Conservation (phyloP, 1,284 basidiomycete genomes). For the Tylopilus orsonianus region DNA sequence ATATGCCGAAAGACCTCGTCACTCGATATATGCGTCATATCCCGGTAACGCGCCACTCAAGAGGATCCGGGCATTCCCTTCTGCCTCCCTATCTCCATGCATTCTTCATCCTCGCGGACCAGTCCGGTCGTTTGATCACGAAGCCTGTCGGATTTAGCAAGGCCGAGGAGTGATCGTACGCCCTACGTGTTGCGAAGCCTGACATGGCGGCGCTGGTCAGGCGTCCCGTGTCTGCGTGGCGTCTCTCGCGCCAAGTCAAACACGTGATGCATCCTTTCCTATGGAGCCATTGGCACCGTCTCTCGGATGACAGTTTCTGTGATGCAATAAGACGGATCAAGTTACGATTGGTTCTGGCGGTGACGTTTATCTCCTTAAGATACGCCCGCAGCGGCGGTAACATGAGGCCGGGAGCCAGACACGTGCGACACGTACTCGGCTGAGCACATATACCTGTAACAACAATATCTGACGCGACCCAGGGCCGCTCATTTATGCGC, state of each 20-base stretch:
- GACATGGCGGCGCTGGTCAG: background rate
- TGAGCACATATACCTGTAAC: background rate
- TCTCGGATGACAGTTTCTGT: background rate
- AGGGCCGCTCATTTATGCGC: background rate
- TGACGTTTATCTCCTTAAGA: background rate
- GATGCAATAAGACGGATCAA: background rate
- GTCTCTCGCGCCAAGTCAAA: background rate
- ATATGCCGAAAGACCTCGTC: background rate
- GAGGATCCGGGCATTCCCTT: background rate
- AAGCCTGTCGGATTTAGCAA: background rate
- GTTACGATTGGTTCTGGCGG: background rate
- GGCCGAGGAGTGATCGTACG: background rate
- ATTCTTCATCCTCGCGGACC: slow-evolving; percentile 1
- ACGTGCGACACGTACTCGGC: background rate
- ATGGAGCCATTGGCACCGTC: background rate
- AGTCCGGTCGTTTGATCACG: background rate
- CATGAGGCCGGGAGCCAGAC: background rate
- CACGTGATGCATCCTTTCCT: background rate
- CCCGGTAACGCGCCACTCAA: background rate
- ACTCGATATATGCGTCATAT: background rate
- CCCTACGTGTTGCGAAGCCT: background rate
- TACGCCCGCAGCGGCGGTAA: background rate
- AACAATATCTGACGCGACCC: background rate
- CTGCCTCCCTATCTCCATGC: slow-evolving; percentile 3
- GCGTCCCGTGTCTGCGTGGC: background rate